Base-by-base conservation (phyloP, 2,329 filamentous ascomycete species). In the Penicillium sp. region DNA sequence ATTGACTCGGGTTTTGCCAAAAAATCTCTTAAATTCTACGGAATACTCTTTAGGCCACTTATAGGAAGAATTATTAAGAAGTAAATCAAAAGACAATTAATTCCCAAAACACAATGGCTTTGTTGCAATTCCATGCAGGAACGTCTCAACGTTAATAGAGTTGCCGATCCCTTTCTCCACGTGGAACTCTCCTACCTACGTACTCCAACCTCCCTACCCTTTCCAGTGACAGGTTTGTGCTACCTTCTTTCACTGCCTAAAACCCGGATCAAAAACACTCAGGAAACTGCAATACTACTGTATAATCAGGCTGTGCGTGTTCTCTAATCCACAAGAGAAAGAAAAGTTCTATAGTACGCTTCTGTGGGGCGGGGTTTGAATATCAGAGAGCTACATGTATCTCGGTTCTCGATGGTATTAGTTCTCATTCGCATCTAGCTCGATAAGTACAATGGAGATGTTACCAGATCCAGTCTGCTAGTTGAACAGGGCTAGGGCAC, bases 161-260 rank as follows among this genome's bases (percentile, higher is more conserved):
- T 59, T 60, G 58, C 43, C 51, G 58, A 59, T 58, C 45, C 33
- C 47, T 29, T 27, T 46, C 56, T 48, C 52, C 52, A 56, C 55
- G 55, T 56, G 47, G 47, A 49, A 18, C 15, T 18, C 15, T 18
- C 15, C 15, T 18, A 18, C 15, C 15, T 18, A 18, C 15, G 15
- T 18, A 18, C 15, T 18, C 15, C 32, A 38, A 38, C 46, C 20
- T 15, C 12, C 15, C 28, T 33, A 7, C 43, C 24, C 23, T 10
- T 25, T 40, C 23, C 20, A 29, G 23, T 20, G 20, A 46, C 25
- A 6, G 15, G 18, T 20, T 9, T 8, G 13, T 20, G 2, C 32
- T 35, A 9, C 13, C 9, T 12, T 15, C 28, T 23, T 50, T 46
- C 39, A 46, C 33, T 40, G 48, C 44, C 48, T 46, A 33, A 42